Evolutionary conservation across 257 asterid species (phyloP).

Genomic region (Striga asiatica): DNA sequence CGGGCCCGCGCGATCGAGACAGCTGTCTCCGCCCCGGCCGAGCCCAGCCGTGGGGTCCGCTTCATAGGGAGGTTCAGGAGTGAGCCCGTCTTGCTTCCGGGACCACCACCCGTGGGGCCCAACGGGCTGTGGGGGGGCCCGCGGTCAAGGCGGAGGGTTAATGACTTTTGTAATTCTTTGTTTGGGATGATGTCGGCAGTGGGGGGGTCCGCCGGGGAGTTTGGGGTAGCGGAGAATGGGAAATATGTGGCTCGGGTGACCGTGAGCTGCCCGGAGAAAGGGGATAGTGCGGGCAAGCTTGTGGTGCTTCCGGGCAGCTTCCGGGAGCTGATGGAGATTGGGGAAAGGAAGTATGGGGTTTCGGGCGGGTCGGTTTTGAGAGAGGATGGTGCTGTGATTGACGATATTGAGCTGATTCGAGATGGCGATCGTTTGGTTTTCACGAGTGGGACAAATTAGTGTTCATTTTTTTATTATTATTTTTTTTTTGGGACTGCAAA

Average conservation of each 20-base stretch:
- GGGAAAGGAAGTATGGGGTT: constrained; percentile 40
- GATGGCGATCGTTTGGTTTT: constrained; percentile 64
- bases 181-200: constrained; percentile 77
- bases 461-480: too few relatives aligned
- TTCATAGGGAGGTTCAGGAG: constrained; percentile 34
- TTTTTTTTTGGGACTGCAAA: too few relatives aligned
- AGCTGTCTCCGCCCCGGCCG: constrained; percentile 19
- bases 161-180: constrained; percentile 54
- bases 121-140: not conserved
- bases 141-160: constrained; percentile 44
- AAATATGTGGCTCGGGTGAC: constrained; percentile 40
- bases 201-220: too few relatives aligned
- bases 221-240: too few relatives aligned
- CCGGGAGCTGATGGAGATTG: constrained; percentile 37
- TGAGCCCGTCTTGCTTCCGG: constrained; percentile 24
- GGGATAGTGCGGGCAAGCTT: constrained; percentile 46
- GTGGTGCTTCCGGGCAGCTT: constrained; percentile 52
- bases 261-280: constrained; percentile 64
- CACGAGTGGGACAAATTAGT: too few relatives aligned
- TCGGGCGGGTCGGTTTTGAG: constrained; percentile 29
- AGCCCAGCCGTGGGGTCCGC: constrained; percentile 28
- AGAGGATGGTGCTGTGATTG: constrained; percentile 49
- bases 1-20: constrained; percentile 14
- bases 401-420: constrained; percentile 55
- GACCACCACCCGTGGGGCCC: constrained; percentile 14